These are phyloP conservation scores for Phytopythium boreale DNA, from an alignment of 352 stramenopile genomes.

Conservation along the genomic window DNA sequence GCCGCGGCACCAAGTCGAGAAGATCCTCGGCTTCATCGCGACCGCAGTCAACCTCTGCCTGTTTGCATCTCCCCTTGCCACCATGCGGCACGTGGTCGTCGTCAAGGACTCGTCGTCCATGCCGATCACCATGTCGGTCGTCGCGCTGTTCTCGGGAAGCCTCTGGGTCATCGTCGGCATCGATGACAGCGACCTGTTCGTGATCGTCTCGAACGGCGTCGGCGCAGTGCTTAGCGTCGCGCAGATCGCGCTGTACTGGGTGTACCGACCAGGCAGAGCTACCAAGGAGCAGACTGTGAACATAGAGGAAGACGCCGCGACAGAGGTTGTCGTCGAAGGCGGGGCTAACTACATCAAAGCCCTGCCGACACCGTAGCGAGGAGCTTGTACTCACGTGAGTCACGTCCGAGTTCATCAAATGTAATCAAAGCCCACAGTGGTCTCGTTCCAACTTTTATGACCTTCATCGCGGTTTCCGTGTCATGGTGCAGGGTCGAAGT, in stretches of 20 bases:
- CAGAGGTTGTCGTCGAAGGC: too few species aligned
- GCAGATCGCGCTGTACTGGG: conserved; percentile 22
- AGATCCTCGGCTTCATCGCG: conserved; percentile 21
- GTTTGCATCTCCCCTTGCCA: conserved; percentile 26
- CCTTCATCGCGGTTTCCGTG: too few species aligned
- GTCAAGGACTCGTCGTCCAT: conserved; percentile 18
- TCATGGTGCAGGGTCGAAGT: too few species aligned
- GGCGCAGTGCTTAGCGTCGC: conserved; percentile 19
- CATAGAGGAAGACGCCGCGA: too few species aligned
- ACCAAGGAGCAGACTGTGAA: too few species aligned
- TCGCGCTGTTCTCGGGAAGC: conserved; percentile 18
- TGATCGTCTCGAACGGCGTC: conserved; percentile 23
- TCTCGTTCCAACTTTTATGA: too few species aligned
- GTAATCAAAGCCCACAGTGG: too few species aligned
- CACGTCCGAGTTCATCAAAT: too few species aligned
- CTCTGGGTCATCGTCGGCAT: conserved; percentile 21
- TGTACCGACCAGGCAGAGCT: conserved; percentile 1
- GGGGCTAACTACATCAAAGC: too few species aligned
- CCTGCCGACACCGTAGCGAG: too few species aligned
- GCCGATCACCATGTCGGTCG: conserved; percentile 21
- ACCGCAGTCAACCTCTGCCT: conserved; percentile 26
- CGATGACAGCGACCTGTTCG: conserved; percentile 22
- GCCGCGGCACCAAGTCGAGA: conserved; percentile 16
- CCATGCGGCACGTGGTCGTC: conserved; percentile 15
- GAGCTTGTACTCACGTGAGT: too few species aligned